These are phyloP conservation scores for Trichoderma brevicompactum DNA, from an alignment of 2,329 filamentous ascomycete genomes.

Conservation along the genomic window DNA sequence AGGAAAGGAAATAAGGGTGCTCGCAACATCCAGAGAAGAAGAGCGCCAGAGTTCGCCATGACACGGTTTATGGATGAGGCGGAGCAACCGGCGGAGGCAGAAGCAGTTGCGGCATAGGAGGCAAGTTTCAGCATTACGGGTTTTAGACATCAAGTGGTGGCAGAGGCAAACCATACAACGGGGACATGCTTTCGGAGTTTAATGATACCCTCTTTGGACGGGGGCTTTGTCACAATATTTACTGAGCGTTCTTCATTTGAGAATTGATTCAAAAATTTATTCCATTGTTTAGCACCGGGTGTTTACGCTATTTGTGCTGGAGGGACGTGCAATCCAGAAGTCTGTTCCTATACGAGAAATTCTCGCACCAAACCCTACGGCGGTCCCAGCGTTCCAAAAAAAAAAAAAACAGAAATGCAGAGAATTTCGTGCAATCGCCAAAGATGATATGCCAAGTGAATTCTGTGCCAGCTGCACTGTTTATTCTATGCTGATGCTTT, in stretches of 20 bases:
- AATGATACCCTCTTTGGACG: constrained; percentile 20
- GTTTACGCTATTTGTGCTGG: not conserved
- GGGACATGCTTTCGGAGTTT: constrained; percentile 25
- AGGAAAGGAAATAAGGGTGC: constrained; percentile 45
- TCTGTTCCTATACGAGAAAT: not conserved
- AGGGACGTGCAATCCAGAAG: not conserved
- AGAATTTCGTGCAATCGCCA: not conserved
- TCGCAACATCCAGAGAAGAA: constrained; percentile 40
- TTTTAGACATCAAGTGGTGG: not conserved
- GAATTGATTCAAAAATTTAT: constrained; percentile 12
- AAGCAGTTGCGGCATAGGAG: constrained; percentile 32
- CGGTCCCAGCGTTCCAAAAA: not conserved
- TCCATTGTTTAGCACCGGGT: not conserved
- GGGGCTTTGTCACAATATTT: constrained; percentile 26
- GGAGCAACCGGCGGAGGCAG: constrained; percentile 38
- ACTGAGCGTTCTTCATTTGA: constrained; percentile 25
- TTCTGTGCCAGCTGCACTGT: not conserved
- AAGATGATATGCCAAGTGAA: not conserved
- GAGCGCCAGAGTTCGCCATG: constrained; percentile 59
- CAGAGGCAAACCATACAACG: not conserved
- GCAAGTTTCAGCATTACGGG: constrained; percentile 33
- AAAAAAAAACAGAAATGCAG: not conserved
- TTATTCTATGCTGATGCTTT: constrained; percentile 42
- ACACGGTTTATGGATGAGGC: constrained; percentile 57
- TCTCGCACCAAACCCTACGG: not conserved